phyloP scores from a whole-genome alignment of 2,329 filamentous ascomycete genomes.

The Neofusicoccum umdonicola region DNA sequence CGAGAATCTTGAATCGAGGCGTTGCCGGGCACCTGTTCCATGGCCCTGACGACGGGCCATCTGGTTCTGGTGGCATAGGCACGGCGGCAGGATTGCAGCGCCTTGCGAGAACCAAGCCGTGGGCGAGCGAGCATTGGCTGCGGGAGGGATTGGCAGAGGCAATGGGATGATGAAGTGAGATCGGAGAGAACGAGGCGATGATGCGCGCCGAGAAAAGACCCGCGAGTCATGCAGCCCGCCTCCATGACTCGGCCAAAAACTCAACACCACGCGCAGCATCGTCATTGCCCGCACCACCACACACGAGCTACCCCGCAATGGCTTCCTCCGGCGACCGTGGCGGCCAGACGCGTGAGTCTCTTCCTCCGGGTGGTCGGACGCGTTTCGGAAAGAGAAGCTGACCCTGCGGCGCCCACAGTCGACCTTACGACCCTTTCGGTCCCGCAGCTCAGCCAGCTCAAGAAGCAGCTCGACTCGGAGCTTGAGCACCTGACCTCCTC shows the following conservation, averaged over 20 bases:
- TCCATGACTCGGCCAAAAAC: slow-evolving; percentile 16
- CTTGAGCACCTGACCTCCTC: slow-evolving; percentile 90
- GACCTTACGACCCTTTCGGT: slow-evolving; percentile 75
- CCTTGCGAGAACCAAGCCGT: not conserved
- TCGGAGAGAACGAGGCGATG: not conserved
- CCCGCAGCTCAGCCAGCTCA: slow-evolving; percentile 84
- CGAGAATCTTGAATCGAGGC: not conserved
- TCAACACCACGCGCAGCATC: slow-evolving; percentile 14
- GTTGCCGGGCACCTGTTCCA: not conserved
- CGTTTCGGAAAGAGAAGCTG: not conserved
- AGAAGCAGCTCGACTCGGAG: slow-evolving; percentile 94
- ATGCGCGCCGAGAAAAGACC: not conserved
- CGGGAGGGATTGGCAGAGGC: not conserved
- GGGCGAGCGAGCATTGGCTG: not conserved
- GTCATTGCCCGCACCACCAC: slow-evolving; percentile 5
- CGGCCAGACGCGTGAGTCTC: slow-evolving; percentile 9
- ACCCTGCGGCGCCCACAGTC: slow-evolving; percentile 34
- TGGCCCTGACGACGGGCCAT: not conserved
- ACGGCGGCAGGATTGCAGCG: not conserved
- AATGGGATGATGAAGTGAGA: not conserved
- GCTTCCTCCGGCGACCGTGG: slow-evolving; percentile 8
- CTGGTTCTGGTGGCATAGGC: not conserved
- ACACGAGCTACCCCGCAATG: slow-evolving; percentile 8
- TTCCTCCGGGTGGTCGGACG: too few relatives aligned
- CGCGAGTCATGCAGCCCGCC: not conserved